Evolutionary conservation across 2,329 filamentous ascomycete genomes (phyloP).

Genomic region (Corynespora cassiicola): DNA sequence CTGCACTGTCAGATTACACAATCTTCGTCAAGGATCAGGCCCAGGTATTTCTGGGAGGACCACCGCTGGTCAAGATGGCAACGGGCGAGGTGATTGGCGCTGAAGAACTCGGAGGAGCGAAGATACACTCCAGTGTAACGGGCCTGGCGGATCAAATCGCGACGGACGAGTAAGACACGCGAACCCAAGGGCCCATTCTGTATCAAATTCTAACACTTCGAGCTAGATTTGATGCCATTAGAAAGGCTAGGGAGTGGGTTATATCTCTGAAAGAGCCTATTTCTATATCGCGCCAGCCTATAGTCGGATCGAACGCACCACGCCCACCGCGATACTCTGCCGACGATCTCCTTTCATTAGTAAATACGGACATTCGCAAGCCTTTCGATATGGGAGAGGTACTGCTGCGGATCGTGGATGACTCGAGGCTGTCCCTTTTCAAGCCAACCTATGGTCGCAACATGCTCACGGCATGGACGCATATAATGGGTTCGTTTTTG

Average conservation of each 20-base stretch:
- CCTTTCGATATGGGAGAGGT: conserved; percentile 50
- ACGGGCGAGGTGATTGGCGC: conserved; percentile 52
- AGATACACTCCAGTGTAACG: conserved; percentile 49
- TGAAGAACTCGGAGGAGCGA: conserved; percentile 52
- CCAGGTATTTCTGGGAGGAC: conserved; percentile 54
- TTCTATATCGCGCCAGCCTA: not conserved
- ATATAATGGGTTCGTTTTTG: conserved; percentile 41
- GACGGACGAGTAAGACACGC: conserved; percentile 45
- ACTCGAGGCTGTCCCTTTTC: conserved; percentile 47
- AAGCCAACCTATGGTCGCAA: conserved; percentile 48
- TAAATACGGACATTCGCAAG: conserved; percentile 49
- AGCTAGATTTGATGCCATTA: conserved; percentile 48
- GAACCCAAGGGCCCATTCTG: too few relatives aligned
- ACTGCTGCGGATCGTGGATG: conserved; percentile 50
- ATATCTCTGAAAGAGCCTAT: conserved; percentile 12
- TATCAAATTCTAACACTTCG: not conserved
- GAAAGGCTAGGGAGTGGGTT: conserved; percentile 49
- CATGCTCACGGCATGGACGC: conserved; percentile 35
- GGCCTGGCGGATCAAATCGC: conserved; percentile 55
- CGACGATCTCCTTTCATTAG: conserved; percentile 47
- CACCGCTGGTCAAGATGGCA: conserved; percentile 56
- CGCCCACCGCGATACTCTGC: conserved; percentile 39
- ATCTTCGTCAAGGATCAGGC: conserved; percentile 53
- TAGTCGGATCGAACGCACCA: conserved; percentile 11
- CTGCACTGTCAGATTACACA: conserved; percentile 51